Evolutionary conservation across 345 rosid species (phyloP), one percentile per base, ranked within the genome.

Genomic region (Sisymbrium altissimum): DNA sequence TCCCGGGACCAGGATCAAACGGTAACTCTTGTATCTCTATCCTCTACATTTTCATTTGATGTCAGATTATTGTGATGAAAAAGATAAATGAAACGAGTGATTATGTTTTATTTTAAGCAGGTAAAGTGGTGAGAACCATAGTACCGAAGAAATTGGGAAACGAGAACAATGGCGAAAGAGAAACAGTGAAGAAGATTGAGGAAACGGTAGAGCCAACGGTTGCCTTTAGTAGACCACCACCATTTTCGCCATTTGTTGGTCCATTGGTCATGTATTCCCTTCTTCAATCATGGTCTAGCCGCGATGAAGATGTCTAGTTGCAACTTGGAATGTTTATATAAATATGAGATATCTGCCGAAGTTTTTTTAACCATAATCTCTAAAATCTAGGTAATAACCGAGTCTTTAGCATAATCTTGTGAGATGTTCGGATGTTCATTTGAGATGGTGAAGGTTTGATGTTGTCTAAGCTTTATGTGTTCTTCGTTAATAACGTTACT

Each of bases 171-270:
- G 40, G 27, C 0, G 81, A 66, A 69, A 77, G 61, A 58, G 55
- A 50, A 58, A 38, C 23, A 1, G 23, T 72, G 9, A 23, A 68
- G 36, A 45, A 19, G 44, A 23, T 70, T 5, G 75, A 53, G 21
- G 87, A 77, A 62, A 78, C 78, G 27, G 66, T 71, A 1, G 90
- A 85, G 39, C 89, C 87, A 6, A 64, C 71, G 18, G 86, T 77
- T 43, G 84, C 95, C 59, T 86, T 86, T 66, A 75, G 87, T 66
- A 85, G 76, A 67, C 94, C 89, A 3, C 89, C 85, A 0, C 90
- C 81, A 1, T 66, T 75, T 8, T 79, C 84, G 0, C 89, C 90
- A 7, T 45, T 87, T 45, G 48, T 86, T 1, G 92, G 88, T 50
- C 90, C 92, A 0, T 18, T 88, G 38, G 55, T 89, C 66, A 83